A percentile compares a stretch with the other conserved stretches of the same genome.
phyloP scores from a whole-genome alignment of 192 early-diverging fungal species.

The Coemansia sp. region DNA sequence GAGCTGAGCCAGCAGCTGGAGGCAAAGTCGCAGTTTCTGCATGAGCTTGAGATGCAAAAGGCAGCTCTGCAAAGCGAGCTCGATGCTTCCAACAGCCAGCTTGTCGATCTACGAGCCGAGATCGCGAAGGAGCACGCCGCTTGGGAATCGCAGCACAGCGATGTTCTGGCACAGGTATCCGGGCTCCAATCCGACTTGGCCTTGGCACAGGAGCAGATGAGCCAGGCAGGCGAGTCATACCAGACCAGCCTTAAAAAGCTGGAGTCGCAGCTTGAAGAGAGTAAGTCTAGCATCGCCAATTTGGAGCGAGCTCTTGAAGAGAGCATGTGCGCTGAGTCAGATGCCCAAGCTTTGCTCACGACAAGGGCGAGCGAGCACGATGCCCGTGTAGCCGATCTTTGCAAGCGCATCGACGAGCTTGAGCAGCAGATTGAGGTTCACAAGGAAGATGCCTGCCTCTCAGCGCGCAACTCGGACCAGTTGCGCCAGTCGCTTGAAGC shows the following conservation, averaged over 20 bases:
- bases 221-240: neutral
- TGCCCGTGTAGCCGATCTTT: neutral
- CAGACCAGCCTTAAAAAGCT: neutral
- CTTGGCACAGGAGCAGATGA: neutral
- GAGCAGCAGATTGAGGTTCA: neutral
- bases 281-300: neutral
- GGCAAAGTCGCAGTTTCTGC: neutral
- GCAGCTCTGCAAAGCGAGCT: constrained; percentile 2
- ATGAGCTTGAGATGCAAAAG: constrained; percentile 9
- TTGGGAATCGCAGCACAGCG: neutral
- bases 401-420: neutral
- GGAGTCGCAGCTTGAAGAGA: neutral
- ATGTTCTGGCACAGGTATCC: neutral
- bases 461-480: neutral
- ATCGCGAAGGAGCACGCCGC: neutral
- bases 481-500: neutral
- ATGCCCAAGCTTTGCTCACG: neutral
- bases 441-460: neutral
- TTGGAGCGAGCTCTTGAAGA: neutral
- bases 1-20: constrained; percentile 18
- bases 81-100: neutral
- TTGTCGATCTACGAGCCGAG: neutral
- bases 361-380: neutral
- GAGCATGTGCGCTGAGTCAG: neutral
- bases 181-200: neutral